Percentiles rank a stretch among this genome's conserved stretches.
Evolutionary conservation across 352 stramenopile genomes (phyloP).

Genomic region (Albugo candida): DNA sequence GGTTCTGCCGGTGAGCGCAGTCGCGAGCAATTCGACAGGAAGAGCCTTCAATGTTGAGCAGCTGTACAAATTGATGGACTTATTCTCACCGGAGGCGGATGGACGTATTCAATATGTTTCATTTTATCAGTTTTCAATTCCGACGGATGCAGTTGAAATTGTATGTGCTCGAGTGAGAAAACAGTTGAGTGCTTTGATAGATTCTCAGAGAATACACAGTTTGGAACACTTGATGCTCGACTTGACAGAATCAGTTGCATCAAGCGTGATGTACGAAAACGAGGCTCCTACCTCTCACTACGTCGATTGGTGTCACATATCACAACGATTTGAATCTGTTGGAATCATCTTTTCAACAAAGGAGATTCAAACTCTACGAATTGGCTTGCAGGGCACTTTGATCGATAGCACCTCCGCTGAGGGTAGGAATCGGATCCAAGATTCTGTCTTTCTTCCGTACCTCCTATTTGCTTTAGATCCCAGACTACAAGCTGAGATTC

Average conservation of each 20-base stretch:
- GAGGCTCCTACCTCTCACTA: too few relatives aligned
- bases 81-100: constrained; percentile 38
- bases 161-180: constrained; percentile 40
- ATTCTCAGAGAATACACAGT: constrained; percentile 19
- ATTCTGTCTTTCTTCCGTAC: constrained; percentile 20
- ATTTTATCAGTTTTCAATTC: constrained; percentile 35
- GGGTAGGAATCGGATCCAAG: not conserved
- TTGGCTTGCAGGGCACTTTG: not conserved
- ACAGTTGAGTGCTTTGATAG: constrained; percentile 31
- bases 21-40: not conserved
- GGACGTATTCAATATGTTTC: constrained; percentile 49
- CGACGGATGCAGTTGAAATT: constrained; percentile 32
- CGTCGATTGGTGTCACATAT: too few relatives aligned
- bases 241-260: not conserved
- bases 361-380: too few relatives aligned
- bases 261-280: not conserved
- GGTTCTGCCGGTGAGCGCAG: not conserved
- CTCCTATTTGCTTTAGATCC: constrained; percentile 39
- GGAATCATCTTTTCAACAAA: too few relatives aligned
- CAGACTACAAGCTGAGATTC: constrained; percentile 20
- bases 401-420: too few relatives aligned
- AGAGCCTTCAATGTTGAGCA: constrained; percentile 49
- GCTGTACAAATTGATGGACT: constrained; percentile 33
- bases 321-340: too few relatives aligned
- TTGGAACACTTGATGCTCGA: constrained; percentile 19